phyloP scores from a whole-genome alignment of 441 rosid species.

The Biscutella laevigata region DNA sequence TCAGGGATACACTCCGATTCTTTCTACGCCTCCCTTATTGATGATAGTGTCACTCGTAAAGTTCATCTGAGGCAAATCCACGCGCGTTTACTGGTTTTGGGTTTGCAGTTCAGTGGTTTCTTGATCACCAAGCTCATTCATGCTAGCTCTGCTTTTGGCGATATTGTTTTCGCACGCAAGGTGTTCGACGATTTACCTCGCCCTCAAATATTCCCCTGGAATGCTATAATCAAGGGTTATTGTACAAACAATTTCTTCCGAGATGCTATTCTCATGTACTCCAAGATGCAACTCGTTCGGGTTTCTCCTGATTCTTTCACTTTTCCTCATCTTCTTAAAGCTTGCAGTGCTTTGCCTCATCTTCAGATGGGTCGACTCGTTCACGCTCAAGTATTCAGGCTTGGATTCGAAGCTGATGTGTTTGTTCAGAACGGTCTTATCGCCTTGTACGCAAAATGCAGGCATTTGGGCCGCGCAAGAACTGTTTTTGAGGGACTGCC shows the following conservation, averaged over 20 bases:
- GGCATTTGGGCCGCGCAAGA: constrained; percentile 36
- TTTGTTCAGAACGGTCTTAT: constrained; percentile 69
- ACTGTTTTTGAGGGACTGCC: constrained; percentile 44
- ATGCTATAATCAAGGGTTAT: constrained; percentile 56
- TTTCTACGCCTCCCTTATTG: constrained; percentile 42
- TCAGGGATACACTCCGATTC: constrained; percentile 25
- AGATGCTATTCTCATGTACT: constrained; percentile 41
- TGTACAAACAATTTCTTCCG: constrained; percentile 38
- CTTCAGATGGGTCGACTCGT: constrained; percentile 38
- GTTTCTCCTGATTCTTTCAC: constrained; percentile 56
- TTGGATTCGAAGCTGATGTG: constrained; percentile 51
- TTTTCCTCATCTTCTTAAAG: constrained; percentile 51
- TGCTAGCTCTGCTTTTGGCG: constrained; percentile 28
- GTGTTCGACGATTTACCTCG: constrained; percentile 56
- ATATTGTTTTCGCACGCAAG: constrained; percentile 43
- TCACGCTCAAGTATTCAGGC: constrained; percentile 57
- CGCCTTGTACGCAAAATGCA: constrained; percentile 59
- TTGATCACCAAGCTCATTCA: constrained; percentile 46
- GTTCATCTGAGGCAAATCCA: constrained; percentile 45
- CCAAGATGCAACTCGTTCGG: constrained; percentile 41
- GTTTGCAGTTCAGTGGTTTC: constrained; percentile 40
- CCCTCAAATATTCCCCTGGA: constrained; percentile 63
- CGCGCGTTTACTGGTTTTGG: constrained; percentile 36
- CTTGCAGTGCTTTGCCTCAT: constrained; percentile 38
- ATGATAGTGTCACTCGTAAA: constrained; percentile 27